Percentiles rank a stretch among this genome's conserved stretches.
Evolutionary conservation across 169 alveolate species (phyloP).

Genomic region (Plasmodium billcollinsi): DNA sequence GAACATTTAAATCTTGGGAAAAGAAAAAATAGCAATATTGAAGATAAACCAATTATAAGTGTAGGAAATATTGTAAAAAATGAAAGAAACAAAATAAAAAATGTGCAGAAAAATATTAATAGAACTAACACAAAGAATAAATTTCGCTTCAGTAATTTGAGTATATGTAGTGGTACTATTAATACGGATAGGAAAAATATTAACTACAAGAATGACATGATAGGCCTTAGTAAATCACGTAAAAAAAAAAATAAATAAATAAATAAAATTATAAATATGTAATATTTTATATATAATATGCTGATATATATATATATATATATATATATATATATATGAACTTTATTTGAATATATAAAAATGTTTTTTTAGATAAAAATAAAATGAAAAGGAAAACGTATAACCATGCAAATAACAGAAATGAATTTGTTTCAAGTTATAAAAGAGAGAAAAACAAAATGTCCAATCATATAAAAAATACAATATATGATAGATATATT

Average conservation of each 20-base stretch:
- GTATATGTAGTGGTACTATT: conserved; percentile 24
- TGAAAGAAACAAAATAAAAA: conserved; percentile 13
- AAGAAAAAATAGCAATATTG: conserved; percentile 4
- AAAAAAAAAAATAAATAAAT: too few species aligned
- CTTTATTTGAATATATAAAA: too few species aligned
- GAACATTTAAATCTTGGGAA: not conserved
- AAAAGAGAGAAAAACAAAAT: conserved; percentile 40
- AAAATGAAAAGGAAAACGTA: conserved; percentile 44
- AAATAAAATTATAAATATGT: too few species aligned
- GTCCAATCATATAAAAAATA: conserved; percentile 41
- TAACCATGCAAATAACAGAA: conserved; percentile 15
- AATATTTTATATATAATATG: too few species aligned
- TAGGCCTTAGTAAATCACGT: conserved; percentile 5
- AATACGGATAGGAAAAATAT: conserved; percentile 4
- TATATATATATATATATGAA: too few species aligned
- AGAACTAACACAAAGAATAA: conserved; percentile 15
- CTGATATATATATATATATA: too few species aligned
- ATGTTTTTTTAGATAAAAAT: conserved; percentile 9
- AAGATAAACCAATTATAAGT: conserved; percentile 37
- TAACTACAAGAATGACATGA: not conserved
- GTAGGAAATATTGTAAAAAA: conserved; percentile 35
- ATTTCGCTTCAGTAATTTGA: conserved; percentile 33
- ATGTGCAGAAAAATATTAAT: not conserved
- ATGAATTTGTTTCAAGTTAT: conserved; percentile 42
- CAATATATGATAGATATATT: conserved; percentile 69